A percentile compares a stretch with the other conserved stretches of the same genome.
Evolutionary conservation across 2,329 filamentous ascomycete species (phyloP).

Genomic region (Capronia americana): DNA sequence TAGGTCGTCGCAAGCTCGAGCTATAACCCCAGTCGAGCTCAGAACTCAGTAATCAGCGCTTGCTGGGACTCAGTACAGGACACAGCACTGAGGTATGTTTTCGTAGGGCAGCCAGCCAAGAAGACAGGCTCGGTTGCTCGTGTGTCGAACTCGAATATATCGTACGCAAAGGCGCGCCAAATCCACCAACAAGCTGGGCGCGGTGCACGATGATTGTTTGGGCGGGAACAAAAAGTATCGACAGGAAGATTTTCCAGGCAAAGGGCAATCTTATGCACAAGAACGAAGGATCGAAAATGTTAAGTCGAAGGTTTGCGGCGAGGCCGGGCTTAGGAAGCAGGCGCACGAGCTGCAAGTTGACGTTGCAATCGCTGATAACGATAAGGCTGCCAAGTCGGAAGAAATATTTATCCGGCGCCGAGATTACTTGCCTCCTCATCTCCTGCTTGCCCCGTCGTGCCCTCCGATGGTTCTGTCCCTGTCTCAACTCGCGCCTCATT

Average conservation of each 20-base stretch:
- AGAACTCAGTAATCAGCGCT: background rate
- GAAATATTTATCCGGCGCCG: slow-evolving; percentile 8
- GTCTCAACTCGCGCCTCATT: background rate
- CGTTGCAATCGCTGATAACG: slow-evolving; percentile 22
- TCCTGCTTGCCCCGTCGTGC: no score
- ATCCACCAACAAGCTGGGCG: background rate
- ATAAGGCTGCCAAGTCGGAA: slow-evolving; percentile 23
- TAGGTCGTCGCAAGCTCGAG: background rate
- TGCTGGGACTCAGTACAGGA: background rate
- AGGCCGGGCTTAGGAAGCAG: slow-evolving; percentile 13
- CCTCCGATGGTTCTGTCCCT: no score
- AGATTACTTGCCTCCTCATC: background rate
- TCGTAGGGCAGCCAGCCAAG: background rate
- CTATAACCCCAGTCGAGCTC: background rate
- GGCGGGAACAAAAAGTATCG: background rate
- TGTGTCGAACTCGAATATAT: background rate
- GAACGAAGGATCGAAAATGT: background rate
- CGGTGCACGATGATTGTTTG: background rate
- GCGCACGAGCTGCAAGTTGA: slow-evolving; percentile 14
- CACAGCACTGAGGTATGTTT: background rate
- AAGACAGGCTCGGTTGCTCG: background rate
- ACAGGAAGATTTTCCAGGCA: background rate
- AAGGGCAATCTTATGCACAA: background rate
- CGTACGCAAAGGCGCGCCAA: background rate
- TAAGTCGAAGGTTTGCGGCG: slow-evolving; percentile 23